Conservation (phyloP, 2,329 filamentous ascomycete species). For the Gyromitra esculenta region DNA sequence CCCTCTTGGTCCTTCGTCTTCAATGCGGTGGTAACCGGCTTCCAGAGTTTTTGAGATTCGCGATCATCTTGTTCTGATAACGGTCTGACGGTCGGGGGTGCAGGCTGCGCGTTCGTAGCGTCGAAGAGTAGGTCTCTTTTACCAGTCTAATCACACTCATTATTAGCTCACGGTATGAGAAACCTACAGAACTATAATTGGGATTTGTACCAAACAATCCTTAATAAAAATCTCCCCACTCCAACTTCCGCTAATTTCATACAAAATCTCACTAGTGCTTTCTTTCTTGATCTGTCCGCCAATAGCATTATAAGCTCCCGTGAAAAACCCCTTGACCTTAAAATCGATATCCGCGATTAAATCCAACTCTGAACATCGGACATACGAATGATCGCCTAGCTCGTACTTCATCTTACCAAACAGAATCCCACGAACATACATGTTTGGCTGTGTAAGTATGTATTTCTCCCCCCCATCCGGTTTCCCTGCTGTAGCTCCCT, state of each 20-base stretch:
- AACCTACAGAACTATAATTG: neutral
- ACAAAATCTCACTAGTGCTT: conserved; percentile 85
- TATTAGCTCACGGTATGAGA: conserved; percentile 9
- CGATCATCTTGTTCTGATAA: conserved; percentile 86
- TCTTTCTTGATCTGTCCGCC: conserved; percentile 90
- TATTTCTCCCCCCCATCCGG: conserved; percentile 83
- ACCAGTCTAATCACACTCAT: conserved; percentile 72
- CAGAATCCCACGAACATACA: conserved; percentile 96
- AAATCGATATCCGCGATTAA: conserved; percentile 93
- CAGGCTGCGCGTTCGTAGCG: conserved; percentile 79
- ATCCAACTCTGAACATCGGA: conserved; percentile 87
- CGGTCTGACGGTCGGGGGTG: conserved; percentile 76
- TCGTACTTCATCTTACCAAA: conserved; percentile 99
- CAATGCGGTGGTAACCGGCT: conserved; percentile 81
- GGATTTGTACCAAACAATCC: conserved; percentile 71
- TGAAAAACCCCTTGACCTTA: conserved; percentile 98
- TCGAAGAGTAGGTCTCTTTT: conserved; percentile 92
- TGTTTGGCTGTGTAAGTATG: conserved; percentile 95
- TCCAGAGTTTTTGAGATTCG: conserved; percentile 90
- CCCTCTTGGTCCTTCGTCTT: conserved; percentile 84
- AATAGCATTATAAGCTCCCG: conserved; percentile 95
- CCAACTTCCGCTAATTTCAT: conserved; percentile 91
- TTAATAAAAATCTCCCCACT: conserved; percentile 94
- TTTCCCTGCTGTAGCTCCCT: conserved; percentile 67
- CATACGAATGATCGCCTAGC: conserved; percentile 92